These are phyloP conservation scores for Primulina huaijiensis DNA, from an alignment of 257 asterid species.

Conservation along the genomic window DNA sequence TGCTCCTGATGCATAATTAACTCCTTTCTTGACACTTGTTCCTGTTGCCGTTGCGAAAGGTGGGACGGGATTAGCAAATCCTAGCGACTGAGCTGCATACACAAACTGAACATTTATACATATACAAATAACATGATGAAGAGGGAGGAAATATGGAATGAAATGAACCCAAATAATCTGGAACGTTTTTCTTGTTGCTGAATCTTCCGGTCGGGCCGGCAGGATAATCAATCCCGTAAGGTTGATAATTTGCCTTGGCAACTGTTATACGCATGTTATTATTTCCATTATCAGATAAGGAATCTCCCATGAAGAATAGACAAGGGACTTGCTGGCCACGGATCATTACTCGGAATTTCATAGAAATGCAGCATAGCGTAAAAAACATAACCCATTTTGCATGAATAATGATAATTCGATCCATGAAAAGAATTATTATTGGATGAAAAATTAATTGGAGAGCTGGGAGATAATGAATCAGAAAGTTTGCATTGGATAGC, in stretches of 20 bases:
- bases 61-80: conserved; percentile 37
- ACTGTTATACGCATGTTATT: conserved; percentile 37
- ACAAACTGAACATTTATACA: neutral
- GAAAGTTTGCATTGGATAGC: no score
- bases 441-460: no score
- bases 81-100: conserved; percentile 38
- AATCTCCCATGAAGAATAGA: conserved; percentile 47
- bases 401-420: neutral
- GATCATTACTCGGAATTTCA: neutral
- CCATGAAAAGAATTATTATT: conserved; percentile 1
- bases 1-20: conserved; percentile 66
- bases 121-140: no score
- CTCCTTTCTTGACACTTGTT: conserved; percentile 33
- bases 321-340: conserved; percentile 44
- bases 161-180: conserved; percentile 41
- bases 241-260: conserved; percentile 48
- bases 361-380: neutral
- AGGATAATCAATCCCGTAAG: conserved; percentile 59
- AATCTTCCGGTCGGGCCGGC: conserved; percentile 55
- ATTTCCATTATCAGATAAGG: conserved; percentile 55
- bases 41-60: conserved; percentile 40
- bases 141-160: neutral
- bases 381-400: conserved; percentile 15
- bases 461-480: no score
- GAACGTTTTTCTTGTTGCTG: conserved; percentile 33